Evolutionary conservation across 2,329 filamentous ascomycete species (phyloP).

Genomic region (Zopfia rhizophila): DNA sequence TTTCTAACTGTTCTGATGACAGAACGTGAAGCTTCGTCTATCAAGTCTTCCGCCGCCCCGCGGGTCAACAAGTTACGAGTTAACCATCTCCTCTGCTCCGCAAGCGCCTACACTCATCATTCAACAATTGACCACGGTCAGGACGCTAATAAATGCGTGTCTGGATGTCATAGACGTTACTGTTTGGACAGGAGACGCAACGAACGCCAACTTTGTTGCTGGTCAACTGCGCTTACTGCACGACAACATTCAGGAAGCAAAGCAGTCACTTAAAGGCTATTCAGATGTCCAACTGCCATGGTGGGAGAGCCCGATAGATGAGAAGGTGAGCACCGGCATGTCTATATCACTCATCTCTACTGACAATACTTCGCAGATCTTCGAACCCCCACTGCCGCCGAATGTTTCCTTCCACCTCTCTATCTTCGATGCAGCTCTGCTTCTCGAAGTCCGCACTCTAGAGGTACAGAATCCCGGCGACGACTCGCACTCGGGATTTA

Average conservation of each 20-base stretch:
- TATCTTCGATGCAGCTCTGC: slow-evolving; percentile 65
- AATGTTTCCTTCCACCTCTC: slow-evolving; percentile 77
- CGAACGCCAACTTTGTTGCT: slow-evolving; percentile 66
- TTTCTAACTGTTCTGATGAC: slow-evolving; percentile 4
- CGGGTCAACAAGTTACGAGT: slow-evolving; percentile 61
- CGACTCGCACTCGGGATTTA: slow-evolving; percentile 56
- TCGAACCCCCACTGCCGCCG: slow-evolving; percentile 70
- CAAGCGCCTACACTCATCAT: slow-evolving; percentile 70
- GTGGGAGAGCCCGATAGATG: slow-evolving; percentile 65
- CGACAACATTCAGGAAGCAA: slow-evolving; percentile 71
- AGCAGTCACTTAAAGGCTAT: slow-evolving; percentile 66
- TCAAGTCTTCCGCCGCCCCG: slow-evolving; percentile 70
- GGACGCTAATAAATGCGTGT: slow-evolving; percentile 82
- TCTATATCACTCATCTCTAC: not conserved
- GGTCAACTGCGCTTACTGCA: slow-evolving; percentile 68
- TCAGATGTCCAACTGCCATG: slow-evolving; percentile 63
- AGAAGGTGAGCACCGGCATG: slow-evolving; percentile 62
- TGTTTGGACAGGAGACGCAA: slow-evolving; percentile 74
- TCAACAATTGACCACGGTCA: slow-evolving; percentile 75
- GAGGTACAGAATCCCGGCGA: slow-evolving; percentile 58
- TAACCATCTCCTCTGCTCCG: slow-evolving; percentile 64
- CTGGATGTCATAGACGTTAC: slow-evolving; percentile 85
- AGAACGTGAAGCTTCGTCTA: slow-evolving; percentile 82
- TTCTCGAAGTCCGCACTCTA: slow-evolving; percentile 75
- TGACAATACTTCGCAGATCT: slow-evolving; percentile 53